Conservation (phyloP, 23 red algal species). For the Gracilaria domingensis region DNA sequence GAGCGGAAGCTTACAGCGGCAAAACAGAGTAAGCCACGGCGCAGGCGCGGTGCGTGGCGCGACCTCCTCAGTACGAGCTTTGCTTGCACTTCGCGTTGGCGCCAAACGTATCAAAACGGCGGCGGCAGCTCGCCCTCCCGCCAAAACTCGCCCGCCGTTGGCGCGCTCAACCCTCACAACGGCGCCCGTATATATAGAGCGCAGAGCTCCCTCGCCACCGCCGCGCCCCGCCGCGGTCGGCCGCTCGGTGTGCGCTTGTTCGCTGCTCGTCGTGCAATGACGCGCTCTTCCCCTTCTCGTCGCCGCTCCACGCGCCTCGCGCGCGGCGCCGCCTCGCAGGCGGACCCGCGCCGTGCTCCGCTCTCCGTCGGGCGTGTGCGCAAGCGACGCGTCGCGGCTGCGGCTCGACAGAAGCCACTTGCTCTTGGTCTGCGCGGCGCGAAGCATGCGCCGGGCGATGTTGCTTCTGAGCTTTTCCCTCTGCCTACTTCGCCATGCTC, state of each 20-base stretch:
- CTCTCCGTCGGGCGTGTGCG: conserved; percentile 15
- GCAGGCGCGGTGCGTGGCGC: too few relatives aligned
- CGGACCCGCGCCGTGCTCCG: not conserved
- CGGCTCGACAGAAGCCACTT: not conserved
- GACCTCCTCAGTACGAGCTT: too few relatives aligned
- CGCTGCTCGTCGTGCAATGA: not conserved
- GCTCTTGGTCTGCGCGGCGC: not conserved
- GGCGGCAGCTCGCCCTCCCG: too few relatives aligned
- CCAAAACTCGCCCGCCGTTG: too few relatives aligned
- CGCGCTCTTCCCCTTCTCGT: not conserved
- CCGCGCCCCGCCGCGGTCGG: too few relatives aligned
- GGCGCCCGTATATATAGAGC: too few relatives aligned
- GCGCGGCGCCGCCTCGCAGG: not conserved
- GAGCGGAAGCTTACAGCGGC: not conserved
- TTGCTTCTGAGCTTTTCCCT: not conserved
- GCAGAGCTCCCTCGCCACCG: not conserved
- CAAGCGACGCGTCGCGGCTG: not conserved
- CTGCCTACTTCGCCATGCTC: conserved; percentile 2
- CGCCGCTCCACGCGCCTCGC: not conserved
- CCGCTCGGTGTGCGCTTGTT: too few relatives aligned
- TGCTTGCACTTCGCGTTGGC: too few relatives aligned
- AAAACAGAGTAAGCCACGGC: too few relatives aligned
- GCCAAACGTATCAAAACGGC: too few relatives aligned
- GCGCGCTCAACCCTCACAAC: too few relatives aligned
- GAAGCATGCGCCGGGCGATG: not conserved